Conservation (phyloP, 163 green algal species). For the Chlamydomonas reinhardtii region DNA sequence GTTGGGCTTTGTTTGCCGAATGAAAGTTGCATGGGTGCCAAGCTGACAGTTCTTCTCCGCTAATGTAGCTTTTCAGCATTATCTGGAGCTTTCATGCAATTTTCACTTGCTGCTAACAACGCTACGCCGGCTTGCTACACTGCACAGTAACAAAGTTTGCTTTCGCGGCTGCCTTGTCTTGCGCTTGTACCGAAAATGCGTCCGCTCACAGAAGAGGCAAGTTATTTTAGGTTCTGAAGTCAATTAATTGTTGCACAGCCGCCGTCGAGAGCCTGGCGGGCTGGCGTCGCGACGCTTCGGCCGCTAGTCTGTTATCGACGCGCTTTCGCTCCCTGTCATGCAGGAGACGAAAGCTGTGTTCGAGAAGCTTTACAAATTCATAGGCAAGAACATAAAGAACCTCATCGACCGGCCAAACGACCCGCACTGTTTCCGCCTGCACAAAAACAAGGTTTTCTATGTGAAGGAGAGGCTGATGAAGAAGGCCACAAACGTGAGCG, state of each 20-base stretch:
- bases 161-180: no score
- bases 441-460: slow-evolving; percentile 97
- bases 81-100: no score
- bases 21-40: no score
- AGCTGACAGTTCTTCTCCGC: no score
- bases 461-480: slow-evolving; percentile 93
- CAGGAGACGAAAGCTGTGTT: slow-evolving; percentile 97
- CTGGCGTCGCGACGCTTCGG: not conserved
- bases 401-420: slow-evolving; percentile 90
- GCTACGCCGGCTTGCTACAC: no score
- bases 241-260: no score
- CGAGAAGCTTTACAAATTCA: slow-evolving; percentile 99
- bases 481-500: slow-evolving; percentile 88
- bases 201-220: slow-evolving; percentile 68
- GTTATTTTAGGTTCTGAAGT: not conserved
- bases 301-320: no score
- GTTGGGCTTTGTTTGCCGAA: no score
- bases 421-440: slow-evolving; percentile 91
- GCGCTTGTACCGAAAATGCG: slow-evolving; percentile 45
- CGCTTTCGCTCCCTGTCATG: not conserved
- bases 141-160: no score
- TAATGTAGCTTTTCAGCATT: no score
- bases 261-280: no score
- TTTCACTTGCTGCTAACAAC: no score
- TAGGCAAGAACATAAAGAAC: slow-evolving; percentile 97